phyloP scores from a whole-genome alignment of 139 green algal genomes.

The Tetraselmis chui region DNA sequence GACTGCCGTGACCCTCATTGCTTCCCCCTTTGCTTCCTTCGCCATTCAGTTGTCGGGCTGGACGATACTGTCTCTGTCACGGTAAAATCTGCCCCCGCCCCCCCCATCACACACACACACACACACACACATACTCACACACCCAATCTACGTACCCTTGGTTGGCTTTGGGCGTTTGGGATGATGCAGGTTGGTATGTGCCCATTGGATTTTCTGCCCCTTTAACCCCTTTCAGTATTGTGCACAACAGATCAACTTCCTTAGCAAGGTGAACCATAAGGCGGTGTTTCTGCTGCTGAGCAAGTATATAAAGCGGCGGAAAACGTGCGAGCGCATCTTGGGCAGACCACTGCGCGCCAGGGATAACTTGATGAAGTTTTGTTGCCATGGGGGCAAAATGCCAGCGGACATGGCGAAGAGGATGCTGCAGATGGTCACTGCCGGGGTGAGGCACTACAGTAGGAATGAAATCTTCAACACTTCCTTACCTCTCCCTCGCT shows the following conservation, averaged over 20 bases:
- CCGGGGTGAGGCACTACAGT: neutral
- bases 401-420: neutral
- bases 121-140: no score
- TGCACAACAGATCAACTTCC: neutral
- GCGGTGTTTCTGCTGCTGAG: neutral
- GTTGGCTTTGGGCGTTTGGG: no score
- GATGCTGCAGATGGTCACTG: neutral
- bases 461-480: no score
- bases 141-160: neutral
- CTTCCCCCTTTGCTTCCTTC: no score
- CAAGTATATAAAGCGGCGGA: neutral
- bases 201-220: no score
- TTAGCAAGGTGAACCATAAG: neutral
- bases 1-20: no score
- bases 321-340: slow-evolving; percentile 2
- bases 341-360: neutral
- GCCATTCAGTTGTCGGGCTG: neutral
- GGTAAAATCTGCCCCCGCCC: slow-evolving; percentile 6
- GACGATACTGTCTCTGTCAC: slow-evolving; percentile 10
- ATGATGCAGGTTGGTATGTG: no score
- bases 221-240: no score
- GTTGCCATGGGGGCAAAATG: slow-evolving; percentile 6
- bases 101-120: no score
- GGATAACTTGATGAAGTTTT: slow-evolving; percentile 12
- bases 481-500: no score